Evolutionary conservation across 2,329 filamentous ascomycete species (phyloP).

Genomic region (Alternaria angustiovoidea): DNA sequence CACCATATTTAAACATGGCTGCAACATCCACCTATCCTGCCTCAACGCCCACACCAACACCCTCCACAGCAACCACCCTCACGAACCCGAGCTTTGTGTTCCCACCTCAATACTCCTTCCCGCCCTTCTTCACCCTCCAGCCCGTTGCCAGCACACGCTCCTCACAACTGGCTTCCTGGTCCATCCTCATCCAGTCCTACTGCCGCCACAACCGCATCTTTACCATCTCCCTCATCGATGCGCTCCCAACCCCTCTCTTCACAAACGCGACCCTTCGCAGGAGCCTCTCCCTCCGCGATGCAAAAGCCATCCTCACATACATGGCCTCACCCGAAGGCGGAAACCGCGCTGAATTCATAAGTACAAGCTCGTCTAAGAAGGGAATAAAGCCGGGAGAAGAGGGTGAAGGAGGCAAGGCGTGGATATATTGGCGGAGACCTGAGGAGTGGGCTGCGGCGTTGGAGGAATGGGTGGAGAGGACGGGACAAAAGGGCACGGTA

Average conservation of each 20-base stretch:
- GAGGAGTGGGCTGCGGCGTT: conserved; percentile 89
- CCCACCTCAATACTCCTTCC: conserved; percentile 72
- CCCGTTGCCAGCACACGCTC: conserved; percentile 76
- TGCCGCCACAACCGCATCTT: conserved; percentile 79
- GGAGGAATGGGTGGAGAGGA: conserved; percentile 82
- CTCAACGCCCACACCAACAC: conserved; percentile 14
- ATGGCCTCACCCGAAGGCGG: conserved; percentile 63
- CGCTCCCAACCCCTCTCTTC: conserved; percentile 64
- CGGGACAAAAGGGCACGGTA: conserved; percentile 86
- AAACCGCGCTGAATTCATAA: conserved; percentile 71
- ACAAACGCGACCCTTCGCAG: conserved; percentile 55
- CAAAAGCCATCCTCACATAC: conserved; percentile 63
- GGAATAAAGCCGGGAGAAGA: conserved; percentile 36
- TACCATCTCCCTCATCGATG: conserved; percentile 72
- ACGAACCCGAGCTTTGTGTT: conserved; percentile 47
- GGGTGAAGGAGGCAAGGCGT: conserved; percentile 56
- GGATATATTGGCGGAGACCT: conserved; percentile 84
- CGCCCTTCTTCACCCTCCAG: conserved; percentile 86
- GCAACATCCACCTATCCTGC: conserved; percentile 18
- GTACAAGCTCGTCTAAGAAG: conserved; percentile 14
- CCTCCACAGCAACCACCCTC: conserved; percentile 14
- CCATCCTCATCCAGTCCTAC: conserved; percentile 83
- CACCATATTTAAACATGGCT: conserved; percentile 16
- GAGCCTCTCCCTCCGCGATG: conserved; percentile 61
- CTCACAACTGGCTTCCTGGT: conserved; percentile 85